Conservation (phyloP, 1,284 basidiomycete species). For the Ganoderma leucocontextum region DNA sequence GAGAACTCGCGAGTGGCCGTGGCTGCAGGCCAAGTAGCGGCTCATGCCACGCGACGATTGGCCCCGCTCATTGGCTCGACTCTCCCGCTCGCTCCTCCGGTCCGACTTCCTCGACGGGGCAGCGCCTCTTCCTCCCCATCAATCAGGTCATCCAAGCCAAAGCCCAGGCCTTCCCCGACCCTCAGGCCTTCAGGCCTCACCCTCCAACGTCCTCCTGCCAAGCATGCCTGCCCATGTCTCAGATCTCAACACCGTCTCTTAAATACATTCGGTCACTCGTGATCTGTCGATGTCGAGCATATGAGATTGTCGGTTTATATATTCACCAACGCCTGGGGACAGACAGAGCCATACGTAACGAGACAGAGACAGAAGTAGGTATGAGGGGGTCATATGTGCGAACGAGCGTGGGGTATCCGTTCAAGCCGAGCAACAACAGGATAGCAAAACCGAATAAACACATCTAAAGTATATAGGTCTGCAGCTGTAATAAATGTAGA, state of each 20-base stretch:
- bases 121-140: slow-evolving; percentile 21
- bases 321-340: slow-evolving; percentile 8
- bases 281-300: slow-evolving; percentile 2
- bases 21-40: slow-evolving; percentile 5
- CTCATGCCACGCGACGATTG: slow-evolving; percentile 13
- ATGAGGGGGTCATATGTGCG: slow-evolving; percentile 30
- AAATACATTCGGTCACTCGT: not conserved
- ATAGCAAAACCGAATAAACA: slow-evolving; percentile 31
- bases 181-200: too few species aligned
- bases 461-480: slow-evolving; percentile 28
- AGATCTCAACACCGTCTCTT: too few species aligned
- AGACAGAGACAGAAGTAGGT: slow-evolving; percentile 11
- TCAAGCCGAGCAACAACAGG: slow-evolving; percentile 29
- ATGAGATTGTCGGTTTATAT: slow-evolving; percentile 11
- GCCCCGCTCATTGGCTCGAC: slow-evolving; percentile 20
- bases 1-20: slow-evolving; percentile 1
- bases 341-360: slow-evolving; percentile 14
- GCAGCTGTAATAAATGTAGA: slow-evolving; percentile 23
- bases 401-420: slow-evolving; percentile 39
- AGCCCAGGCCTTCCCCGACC: slow-evolving; percentile 15
- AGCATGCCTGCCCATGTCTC: too few species aligned
- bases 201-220: not conserved
- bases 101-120: slow-evolving; percentile 27
- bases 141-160: slow-evolving; percentile 7
- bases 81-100: slow-evolving; percentile 18